phyloP scores from a whole-genome alignment of 495 filamentous ascomycete genomes.

The Podospora pseudopauciseta region DNA sequence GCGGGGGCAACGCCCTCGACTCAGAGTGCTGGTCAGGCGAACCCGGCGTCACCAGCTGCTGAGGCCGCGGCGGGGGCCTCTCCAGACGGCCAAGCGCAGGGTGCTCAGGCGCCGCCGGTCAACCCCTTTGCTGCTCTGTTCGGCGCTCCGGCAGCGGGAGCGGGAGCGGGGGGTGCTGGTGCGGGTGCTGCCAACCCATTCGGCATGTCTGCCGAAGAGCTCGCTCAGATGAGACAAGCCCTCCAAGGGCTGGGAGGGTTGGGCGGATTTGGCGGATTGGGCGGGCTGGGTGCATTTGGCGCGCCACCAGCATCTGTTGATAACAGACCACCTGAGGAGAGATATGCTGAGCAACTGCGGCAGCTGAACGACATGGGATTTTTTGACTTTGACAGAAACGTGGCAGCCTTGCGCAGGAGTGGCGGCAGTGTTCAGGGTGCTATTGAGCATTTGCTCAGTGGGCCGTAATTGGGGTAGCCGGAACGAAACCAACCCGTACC shows the following conservation, averaged over 20 bases:
- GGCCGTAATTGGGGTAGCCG: slow-evolving; percentile 7
- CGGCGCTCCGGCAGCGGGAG: slow-evolving; percentile 16
- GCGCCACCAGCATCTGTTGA: slow-evolving; percentile 60
- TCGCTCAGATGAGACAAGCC: slow-evolving; percentile 46
- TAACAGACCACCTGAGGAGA: slow-evolving; percentile 86
- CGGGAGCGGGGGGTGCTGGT: slow-evolving; percentile 11
- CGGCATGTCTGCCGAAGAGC: slow-evolving; percentile 21
- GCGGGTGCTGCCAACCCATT: slow-evolving; percentile 23
- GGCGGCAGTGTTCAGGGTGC: slow-evolving; percentile 96
- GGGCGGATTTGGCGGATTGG: slow-evolving; percentile 12
- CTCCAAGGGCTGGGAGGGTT: slow-evolving; percentile 33
- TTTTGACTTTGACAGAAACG: slow-evolving; percentile 91
- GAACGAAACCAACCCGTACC: too few species aligned
- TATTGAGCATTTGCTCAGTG: slow-evolving; percentile 68
- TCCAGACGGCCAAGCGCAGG: slow-evolving; percentile 8
- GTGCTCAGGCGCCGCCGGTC: slow-evolving; percentile 23
- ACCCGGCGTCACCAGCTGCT: slow-evolving; percentile 6
- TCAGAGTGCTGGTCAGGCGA: slow-evolving; percentile 20
- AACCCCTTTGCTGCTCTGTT: slow-evolving; percentile 47
- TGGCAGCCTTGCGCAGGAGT: slow-evolving; percentile 79
- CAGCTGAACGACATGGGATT: slow-evolving; percentile 99
- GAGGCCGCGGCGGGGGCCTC: slow-evolving; percentile 9
- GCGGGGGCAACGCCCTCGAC: slow-evolving; percentile 20
- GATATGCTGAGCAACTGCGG: slow-evolving; percentile 83
- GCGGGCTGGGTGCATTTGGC: slow-evolving; percentile 11